Evolutionary conservation across 352 stramenopile species (phyloP).

Genomic region (Pythium insidiosum): DNA sequence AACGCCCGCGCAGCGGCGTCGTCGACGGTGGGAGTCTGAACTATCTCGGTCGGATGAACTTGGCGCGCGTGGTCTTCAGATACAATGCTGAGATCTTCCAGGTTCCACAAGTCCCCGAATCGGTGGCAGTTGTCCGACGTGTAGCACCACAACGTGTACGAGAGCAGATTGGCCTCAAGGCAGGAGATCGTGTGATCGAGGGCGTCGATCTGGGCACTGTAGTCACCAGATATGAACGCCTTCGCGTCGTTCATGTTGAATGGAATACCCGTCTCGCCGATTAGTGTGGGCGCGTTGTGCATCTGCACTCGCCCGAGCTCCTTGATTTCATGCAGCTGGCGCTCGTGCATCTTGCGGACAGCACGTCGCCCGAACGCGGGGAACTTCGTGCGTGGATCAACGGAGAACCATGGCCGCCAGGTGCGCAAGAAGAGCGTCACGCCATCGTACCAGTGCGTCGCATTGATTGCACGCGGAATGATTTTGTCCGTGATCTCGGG

Average conservation of each 20-base stretch:
- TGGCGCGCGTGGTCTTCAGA: conserved; percentile 19
- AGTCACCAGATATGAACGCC: conserved; percentile 42
- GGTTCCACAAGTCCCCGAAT: conserved; percentile 82
- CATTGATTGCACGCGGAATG: conserved; percentile 69
- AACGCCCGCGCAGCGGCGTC: conserved; percentile 17
- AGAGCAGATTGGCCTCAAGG: conserved; percentile 66
- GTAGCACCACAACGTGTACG: conserved; percentile 90
- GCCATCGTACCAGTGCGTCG: conserved; percentile 89
- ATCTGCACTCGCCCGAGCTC: conserved; percentile 43
- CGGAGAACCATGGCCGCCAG: conserved; percentile 65
- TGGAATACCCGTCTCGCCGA: conserved; percentile 65
- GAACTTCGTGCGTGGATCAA: conserved; percentile 53
- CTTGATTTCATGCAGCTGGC: conserved; percentile 52
- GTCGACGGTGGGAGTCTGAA: background rate
- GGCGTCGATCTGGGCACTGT: conserved; percentile 39
- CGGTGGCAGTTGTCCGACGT: conserved; percentile 67
- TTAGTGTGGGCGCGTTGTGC: conserved; percentile 48
- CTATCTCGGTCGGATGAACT: too few species aligned
- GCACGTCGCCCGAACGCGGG: conserved; percentile 53
- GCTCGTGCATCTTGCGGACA: conserved; percentile 51
- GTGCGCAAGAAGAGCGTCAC: conserved; percentile 78
- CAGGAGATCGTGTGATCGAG: conserved; percentile 67
- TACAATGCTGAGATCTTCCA: conserved; percentile 81
- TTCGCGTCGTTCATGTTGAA: conserved; percentile 54
- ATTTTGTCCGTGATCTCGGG: conserved; percentile 43